Conservation (phyloP, 306 rosid genomes). For the Acacia acuminata region DNA sequence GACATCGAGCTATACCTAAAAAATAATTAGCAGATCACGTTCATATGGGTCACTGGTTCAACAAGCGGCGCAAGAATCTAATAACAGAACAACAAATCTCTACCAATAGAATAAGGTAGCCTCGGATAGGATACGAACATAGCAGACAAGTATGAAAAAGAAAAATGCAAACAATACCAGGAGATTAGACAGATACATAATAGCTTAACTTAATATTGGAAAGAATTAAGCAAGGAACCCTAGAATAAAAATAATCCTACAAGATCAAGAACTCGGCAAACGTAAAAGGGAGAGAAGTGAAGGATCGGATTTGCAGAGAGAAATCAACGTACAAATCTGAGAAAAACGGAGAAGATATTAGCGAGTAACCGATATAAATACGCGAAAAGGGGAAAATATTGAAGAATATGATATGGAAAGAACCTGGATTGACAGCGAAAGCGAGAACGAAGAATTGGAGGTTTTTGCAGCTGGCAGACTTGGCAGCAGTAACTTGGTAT, state of each 20-base stretch:
- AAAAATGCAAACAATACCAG: neutral
- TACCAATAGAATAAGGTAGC: neutral
- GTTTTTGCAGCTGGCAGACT: constrained; percentile 15
- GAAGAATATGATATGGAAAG: neutral
- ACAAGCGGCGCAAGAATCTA: neutral
- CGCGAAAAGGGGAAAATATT: neutral
- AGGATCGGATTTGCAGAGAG: constrained; percentile 4
- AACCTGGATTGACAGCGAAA: constrained; percentile 37
- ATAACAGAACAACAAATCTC: constrained; percentile 5
- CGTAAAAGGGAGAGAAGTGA: neutral
- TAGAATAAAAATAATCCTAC: neutral
- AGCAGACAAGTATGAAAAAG: neutral
- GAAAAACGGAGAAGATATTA: constrained; percentile 7
- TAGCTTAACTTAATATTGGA: neutral
- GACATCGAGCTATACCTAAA: too few relatives aligned
- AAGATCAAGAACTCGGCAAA: neutral
- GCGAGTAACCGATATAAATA: neutral
- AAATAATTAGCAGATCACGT: constrained; percentile 1
- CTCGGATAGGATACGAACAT: neutral
- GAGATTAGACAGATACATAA: neutral
- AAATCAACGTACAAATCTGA: constrained; percentile 21
- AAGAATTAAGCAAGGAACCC: constrained; percentile 27
- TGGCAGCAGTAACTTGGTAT: neutral
- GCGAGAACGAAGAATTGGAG: neutral
- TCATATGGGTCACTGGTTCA: neutral